Evolutionary conservation across 805 yeast genomes (phyloP).

Genomic region (Candida gorgasii): DNA sequence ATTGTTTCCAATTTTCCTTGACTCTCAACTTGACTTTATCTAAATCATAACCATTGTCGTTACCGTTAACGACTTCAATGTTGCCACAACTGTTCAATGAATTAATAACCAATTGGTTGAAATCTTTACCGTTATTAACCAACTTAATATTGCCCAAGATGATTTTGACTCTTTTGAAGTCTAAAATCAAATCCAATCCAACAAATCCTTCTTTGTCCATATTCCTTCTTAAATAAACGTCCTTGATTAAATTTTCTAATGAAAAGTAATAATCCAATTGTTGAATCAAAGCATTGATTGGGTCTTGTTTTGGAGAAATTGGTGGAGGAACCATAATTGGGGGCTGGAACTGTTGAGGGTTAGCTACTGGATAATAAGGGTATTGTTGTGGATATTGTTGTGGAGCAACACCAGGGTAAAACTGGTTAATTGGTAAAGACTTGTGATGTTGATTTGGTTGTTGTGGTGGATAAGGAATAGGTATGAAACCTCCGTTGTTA

Average conservation of each 20-base stretch:
- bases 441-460: conserved; percentile 14
- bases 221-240: conserved; percentile 75
- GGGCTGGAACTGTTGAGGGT: conserved; percentile 16
- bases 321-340: conserved; percentile 45
- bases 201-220: conserved; percentile 80
- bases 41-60: conserved; percentile 30
- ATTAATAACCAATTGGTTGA: conserved; percentile 43
- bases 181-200: conserved; percentile 58
- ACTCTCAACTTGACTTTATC: conserved; percentile 62
- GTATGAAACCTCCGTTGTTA: conserved; percentile 12
- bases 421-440: conserved; percentile 16
- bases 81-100: conserved; percentile 56
- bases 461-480: conserved; percentile 10
- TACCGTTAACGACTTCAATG: conserved; percentile 46
- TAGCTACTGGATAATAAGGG: conserved; percentile 9
- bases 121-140: conserved; percentile 23
- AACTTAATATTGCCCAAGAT: conserved; percentile 40
- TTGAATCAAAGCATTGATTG: conserved; percentile 43
- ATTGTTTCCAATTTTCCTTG: conserved; percentile 55
- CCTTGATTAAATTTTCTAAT: conserved; percentile 82
- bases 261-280: conserved; percentile 93
- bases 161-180: conserved; percentile 74
- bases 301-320: conserved; percentile 48
- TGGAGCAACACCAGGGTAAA: conserved; percentile 9
- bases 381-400: conserved; percentile 13